Percentiles rank a stretch among this genome's conserved stretches.
Conservation (phyloP, 2,329 filamentous ascomycete species). For the Colletotrichum kahawae region DNA sequence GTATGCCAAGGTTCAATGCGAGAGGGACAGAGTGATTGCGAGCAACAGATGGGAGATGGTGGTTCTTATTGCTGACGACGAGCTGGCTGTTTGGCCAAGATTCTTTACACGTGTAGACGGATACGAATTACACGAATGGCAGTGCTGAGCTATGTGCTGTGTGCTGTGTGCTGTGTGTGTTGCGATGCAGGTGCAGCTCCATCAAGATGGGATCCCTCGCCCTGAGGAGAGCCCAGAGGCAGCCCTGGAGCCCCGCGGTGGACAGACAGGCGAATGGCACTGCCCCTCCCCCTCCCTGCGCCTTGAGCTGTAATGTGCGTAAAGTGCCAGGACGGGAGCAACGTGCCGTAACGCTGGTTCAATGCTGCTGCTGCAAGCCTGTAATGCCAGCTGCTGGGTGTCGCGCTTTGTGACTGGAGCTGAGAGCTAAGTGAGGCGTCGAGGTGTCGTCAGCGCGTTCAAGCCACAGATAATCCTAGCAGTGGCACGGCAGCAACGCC, state of each 20-base stretch:
- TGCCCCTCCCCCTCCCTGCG: constrained; percentile 3
- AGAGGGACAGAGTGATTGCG: not conserved
- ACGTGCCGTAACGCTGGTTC: not conserved
- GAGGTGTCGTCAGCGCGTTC: constrained; percentile 16
- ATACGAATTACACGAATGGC: not conserved
- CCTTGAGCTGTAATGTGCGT: not conserved
- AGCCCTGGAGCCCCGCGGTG: constrained; percentile 2
- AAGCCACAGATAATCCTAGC: not conserved
- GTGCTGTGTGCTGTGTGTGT: not conserved
- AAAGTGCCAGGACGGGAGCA: not conserved
- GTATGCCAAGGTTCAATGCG: not conserved
- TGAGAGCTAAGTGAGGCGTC: not conserved
- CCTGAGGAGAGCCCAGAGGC: not conserved
- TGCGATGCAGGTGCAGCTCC: not conserved
- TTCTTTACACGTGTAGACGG: not conserved
- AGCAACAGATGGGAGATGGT: not conserved
- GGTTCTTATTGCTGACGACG: not conserved
- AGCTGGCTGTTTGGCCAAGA: not conserved
- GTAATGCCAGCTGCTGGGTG: not conserved
- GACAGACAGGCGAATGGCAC: not conserved
- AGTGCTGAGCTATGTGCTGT: not conserved
- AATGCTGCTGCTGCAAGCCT: not conserved
- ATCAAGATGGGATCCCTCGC: not conserved
- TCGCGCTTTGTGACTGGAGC: not conserved
- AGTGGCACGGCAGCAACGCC: not conserved